Percentiles rank a stretch among this genome's conserved stretches.
Evolutionary conservation across 805 yeast species (phyloP).

Genomic region (Sugiyamaella smithiae): DNA sequence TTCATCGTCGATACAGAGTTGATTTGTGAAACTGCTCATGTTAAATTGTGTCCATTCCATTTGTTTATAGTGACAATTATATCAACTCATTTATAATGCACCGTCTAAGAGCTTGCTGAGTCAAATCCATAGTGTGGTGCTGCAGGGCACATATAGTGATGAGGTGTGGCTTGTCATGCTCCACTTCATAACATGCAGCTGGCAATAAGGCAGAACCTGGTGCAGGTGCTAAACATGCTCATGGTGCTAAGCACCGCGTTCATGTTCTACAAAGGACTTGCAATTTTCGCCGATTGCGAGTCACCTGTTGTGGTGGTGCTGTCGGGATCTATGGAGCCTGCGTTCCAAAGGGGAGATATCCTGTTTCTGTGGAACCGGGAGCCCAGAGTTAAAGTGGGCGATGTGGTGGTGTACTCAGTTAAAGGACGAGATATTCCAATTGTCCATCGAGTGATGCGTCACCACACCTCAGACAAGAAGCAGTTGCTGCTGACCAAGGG

Average conservation of each 20-base stretch:
- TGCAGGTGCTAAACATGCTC: slow-evolving; percentile 64
- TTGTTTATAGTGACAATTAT: too few relatives aligned
- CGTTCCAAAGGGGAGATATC: slow-evolving; percentile 96
- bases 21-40: too few relatives aligned
- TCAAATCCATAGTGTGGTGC: too few relatives aligned
- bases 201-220: slow-evolving; percentile 17
- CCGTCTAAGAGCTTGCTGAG: too few relatives aligned
- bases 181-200: slow-evolving; percentile 7
- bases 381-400: slow-evolving; percentile 69
- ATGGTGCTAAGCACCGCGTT: slow-evolving; percentile 85
- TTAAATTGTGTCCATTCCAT: too few relatives aligned
- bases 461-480: slow-evolving; percentile 54
- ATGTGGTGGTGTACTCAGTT: slow-evolving; percentile 88
- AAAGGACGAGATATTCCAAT: slow-evolving; percentile 83
- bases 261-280: slow-evolving; percentile 84
- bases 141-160: too few relatives aligned
- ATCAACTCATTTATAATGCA: too few relatives aligned
- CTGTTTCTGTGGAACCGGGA: slow-evolving; percentile 88
- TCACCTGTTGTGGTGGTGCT: slow-evolving; percentile 96
- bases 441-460: slow-evolving; percentile 90
- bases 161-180: too few relatives aligned
- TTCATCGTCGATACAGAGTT: too few relatives aligned
- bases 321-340: slow-evolving; percentile 99
- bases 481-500: slow-evolving; percentile 90
- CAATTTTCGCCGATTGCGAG: slow-evolving; percentile 72